Base-by-base conservation (phyloP, 352 stramenopile species). In the Elongisporangium undulatum region DNA sequence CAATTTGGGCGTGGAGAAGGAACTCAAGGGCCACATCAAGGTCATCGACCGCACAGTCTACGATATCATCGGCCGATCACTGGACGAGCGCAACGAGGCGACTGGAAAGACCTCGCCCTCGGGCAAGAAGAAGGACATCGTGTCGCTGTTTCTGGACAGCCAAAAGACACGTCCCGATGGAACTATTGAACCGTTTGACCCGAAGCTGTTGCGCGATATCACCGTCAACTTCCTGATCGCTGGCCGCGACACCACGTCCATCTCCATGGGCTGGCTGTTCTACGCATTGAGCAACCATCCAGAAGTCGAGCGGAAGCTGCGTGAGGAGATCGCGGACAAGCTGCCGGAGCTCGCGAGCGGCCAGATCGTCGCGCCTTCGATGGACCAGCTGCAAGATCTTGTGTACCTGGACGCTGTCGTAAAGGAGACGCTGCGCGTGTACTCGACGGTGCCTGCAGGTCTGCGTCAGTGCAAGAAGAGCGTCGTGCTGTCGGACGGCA, bases 401-500 rank as follows among this genome's bases (percentile, higher is more conserved):
- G 41, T 62, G 38, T 70, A 71, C 34, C 51, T 70, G 2, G 50
- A 64, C 12, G 71, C 59, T 7, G 55, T 68, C 19, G 23, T 84
- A 7, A 55, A 50, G 3, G 71, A 85, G 54, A 72, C 61, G 10
- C 55, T 79, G 3, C 65, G 74, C 0, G 51, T 83, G 19, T 67
- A 72, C 49, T 65, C 71, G 17, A n/a, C 66, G 21, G 71, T 80
- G 20, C 69, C 75, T 2, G 67, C 86, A 24, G 79, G 83, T 51
- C 71, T 67, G 12, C 79, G 83, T 20, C 72, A 72, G 9, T 67
- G 74, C 0, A 73, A 66, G 13, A 53, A 61, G 1, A 77, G 86
- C 63, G 77, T 76, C 0, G 58, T 80, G 59, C 70, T 88, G 8
- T 62, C 71, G 45, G 77, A 92, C 58, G 81, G 72, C 49, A 88